These are phyloP conservation scores for Epichloe bromicola DNA, from an alignment of 2,329 filamentous ascomycete genomes.

Conservation along the genomic window DNA sequence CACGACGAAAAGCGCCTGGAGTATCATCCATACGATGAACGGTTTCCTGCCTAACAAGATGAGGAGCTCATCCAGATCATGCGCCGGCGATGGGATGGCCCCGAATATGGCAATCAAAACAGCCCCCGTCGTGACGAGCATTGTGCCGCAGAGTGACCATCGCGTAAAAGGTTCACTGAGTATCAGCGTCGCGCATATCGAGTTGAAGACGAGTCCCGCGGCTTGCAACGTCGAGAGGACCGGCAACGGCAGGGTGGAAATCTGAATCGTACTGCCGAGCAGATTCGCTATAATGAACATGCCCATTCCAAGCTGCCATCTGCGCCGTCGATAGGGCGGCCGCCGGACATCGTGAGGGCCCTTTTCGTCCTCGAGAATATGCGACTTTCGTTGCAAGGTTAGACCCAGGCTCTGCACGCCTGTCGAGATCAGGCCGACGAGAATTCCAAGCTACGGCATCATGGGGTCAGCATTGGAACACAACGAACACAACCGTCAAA, in stretches of 20 bases:
- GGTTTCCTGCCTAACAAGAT: conserved; percentile 57
- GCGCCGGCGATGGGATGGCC: conserved; percentile 83
- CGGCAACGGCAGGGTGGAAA: conserved; percentile 86
- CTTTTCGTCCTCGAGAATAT: conserved; percentile 95
- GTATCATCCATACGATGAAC: conserved; percentile 81
- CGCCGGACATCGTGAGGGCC: conserved; percentile 62
- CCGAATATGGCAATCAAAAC: conserved; percentile 87
- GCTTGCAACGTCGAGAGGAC: conserved; percentile 92
- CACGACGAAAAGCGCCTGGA: conserved; percentile 62
- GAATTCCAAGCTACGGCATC: conserved; percentile 61
- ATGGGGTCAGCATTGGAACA: background rate
- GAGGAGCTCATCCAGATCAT: conserved; percentile 73
- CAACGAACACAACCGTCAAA: background rate
- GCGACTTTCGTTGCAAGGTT: conserved; percentile 93
- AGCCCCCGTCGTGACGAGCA: conserved; percentile 80
- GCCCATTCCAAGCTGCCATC: conserved; percentile 95
- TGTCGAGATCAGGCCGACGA: conserved; percentile 86
- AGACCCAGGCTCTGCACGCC: conserved; percentile 90
- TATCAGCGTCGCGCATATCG: conserved; percentile 87
- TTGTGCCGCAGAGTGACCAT: conserved; percentile 82
- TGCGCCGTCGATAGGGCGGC: conserved; percentile 75
- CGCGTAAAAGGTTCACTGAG: conserved; percentile 87
- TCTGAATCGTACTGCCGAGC: conserved; percentile 90
- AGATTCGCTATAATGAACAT: conserved; percentile 96
- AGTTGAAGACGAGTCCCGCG: conserved; percentile 95